phyloP scores from a whole-genome alignment of 768 basidiomycete genomes.

The Lactifluus rugatus region DNA sequence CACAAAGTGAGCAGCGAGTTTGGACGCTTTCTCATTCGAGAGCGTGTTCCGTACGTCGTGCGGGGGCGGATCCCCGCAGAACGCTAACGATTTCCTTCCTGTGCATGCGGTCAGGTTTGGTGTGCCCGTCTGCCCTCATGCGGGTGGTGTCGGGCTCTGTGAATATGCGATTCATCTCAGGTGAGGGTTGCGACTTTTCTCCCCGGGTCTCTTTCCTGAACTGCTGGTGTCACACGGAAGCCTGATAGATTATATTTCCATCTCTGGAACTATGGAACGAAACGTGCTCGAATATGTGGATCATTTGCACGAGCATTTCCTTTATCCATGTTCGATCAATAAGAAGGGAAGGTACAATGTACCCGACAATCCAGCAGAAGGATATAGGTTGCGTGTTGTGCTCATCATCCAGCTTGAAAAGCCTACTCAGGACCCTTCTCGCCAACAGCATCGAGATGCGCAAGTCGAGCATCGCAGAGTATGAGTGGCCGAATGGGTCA shows the following conservation, averaged over 20 bases:
- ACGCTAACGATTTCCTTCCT: not conserved
- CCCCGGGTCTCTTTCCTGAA: not conserved
- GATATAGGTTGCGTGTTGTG: constrained; percentile 50
- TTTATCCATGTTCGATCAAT: constrained; percentile 83
- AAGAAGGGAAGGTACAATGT: constrained; percentile 81
- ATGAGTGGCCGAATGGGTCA: constrained; percentile 75
- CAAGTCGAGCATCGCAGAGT: constrained; percentile 69
- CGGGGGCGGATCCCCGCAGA: not conserved
- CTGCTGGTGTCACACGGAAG: constrained; percentile 28
- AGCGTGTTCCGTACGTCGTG: not conserved
- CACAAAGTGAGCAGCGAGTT: constrained; percentile 44
- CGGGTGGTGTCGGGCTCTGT: constrained; percentile 88
- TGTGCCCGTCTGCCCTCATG: constrained; percentile 84
- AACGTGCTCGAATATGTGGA: constrained; percentile 89
- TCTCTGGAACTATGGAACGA: constrained; percentile 87
- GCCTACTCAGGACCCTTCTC: not conserved
- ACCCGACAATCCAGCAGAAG: constrained; percentile 62
- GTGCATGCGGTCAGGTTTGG: constrained; percentile 48
- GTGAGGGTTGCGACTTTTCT: constrained; percentile 24
- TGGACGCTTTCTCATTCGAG: not conserved
- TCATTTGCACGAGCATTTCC: constrained; percentile 91
- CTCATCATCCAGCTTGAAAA: not conserved
- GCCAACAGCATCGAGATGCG: constrained; percentile 75
- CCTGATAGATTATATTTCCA: constrained; percentile 86
- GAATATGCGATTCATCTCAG: constrained; percentile 85